phyloP scores from a whole-genome alignment of 176 grass and related monocot species.

The Zea luxurians region DNA sequence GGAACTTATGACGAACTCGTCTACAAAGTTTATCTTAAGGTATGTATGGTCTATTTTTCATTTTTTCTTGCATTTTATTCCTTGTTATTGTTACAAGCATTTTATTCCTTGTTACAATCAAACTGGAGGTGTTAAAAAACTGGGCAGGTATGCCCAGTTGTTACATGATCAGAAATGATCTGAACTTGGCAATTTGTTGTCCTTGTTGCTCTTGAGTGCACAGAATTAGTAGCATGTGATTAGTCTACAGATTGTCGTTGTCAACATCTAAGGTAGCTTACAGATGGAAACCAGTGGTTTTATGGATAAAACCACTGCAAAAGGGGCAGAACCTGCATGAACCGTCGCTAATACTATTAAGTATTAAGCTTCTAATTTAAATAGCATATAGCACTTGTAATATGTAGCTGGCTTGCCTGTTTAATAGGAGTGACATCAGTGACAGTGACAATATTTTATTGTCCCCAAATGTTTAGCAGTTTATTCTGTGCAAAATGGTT shows the following conservation, averaged over 20 bases:
- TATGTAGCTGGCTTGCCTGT: not conserved
- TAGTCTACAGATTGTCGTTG: not conserved
- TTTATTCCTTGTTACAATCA: not conserved
- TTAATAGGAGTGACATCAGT: not conserved
- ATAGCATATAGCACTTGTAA: not conserved
- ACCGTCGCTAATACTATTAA: not conserved
- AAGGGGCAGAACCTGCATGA: not conserved
- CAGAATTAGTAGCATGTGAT: not conserved
- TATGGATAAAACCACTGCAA: not conserved
- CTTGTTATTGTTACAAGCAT: not conserved
- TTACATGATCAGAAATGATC: conserved; percentile 1
- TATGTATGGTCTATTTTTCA: conserved; percentile 30
- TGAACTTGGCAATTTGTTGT: not conserved
- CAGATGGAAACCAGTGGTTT: no score
- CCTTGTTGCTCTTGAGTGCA: not conserved
- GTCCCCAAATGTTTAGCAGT: conserved; percentile 9
- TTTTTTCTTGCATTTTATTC: not conserved
- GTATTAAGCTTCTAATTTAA: not conserved
- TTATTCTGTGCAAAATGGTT: conserved; percentile 19
- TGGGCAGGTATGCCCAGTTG: not conserved
- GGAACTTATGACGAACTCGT: conserved; percentile 71
- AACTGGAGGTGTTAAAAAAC: not conserved
- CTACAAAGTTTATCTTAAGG: conserved; percentile 65
- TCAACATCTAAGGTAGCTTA: not conserved
- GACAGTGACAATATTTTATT: not conserved